Evolutionary conservation across 2,329 filamentous ascomycete species (phyloP), one percentile per base, ranked within the genome.

Genomic region (Fusarium humuli): DNA sequence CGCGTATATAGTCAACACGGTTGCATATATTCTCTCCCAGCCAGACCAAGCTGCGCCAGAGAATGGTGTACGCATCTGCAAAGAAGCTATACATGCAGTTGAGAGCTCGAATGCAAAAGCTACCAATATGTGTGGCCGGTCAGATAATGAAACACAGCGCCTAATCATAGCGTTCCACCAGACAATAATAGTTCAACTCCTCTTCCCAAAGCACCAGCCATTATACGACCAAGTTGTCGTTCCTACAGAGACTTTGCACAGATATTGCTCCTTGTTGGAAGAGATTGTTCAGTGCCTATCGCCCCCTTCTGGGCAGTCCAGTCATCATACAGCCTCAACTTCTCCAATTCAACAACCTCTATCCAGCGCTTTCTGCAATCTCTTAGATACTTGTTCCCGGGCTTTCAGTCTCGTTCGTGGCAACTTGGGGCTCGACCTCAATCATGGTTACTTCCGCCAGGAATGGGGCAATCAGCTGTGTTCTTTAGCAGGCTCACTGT

Each of bases 101-200:
- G 69, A 71, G 44, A 72, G 76, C 44, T 74, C 73, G 56, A 70
- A 74, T 49, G 53, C 47, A n/a, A 25, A n/a, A 34, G 54, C 44
- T 30, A 8, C 32, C 16, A 61, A 55, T 6, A 18, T 3, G 12
- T 16, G 14, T 75, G 29, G 62, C 64, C 63, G 56, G 14, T 67
- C 75, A 52, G 71, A 69, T 9, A 73, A 77, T 23, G 61, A 56
- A 7, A 75, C 76, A 4, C 67, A 69, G 14, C 75, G 65, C 25
- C 48, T 79, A 5, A 74, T 79, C 12, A 60, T 78, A n/a, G 62
- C 73, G 6, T 72, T 77, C n/a, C 77, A 80, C 42, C 77, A 80
- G 55, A 74, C 71, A 46, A 76, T 80, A 68, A 72, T 74, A n/a
- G 72, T 79, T 9, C 78, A 80, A 32, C 75, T 78, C 48, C 65